phyloP scores from a whole-genome alignment of 768 basidiomycete species.

The Agaricus sinodeliciosus region DNA sequence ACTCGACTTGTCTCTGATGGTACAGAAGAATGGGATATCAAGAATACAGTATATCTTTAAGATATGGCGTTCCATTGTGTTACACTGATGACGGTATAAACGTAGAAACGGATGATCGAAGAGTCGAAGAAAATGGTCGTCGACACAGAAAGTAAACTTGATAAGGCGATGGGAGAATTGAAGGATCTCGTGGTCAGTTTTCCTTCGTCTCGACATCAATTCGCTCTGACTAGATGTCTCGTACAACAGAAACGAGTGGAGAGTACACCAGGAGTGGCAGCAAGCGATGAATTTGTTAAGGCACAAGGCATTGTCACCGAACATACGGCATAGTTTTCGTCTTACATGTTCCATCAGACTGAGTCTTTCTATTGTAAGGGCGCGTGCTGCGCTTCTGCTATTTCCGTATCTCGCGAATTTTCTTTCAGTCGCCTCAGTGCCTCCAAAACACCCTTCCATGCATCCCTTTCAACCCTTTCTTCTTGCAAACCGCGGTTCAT shows the following conservation, averaged over 20 bases:
- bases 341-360: background rate
- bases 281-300: slow-evolving; percentile 39
- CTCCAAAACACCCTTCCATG: slow-evolving; percentile 69
- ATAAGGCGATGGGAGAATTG: slow-evolving; percentile 56
- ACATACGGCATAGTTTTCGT: background rate
- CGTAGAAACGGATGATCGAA: slow-evolving; percentile 58
- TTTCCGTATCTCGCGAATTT: slow-evolving; percentile 17
- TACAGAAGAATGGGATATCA: slow-evolving; percentile 72
- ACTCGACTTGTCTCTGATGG: slow-evolving; percentile 54
- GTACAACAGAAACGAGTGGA: slow-evolving; percentile 27
- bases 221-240: slow-evolving; percentile 2
- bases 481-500: slow-evolving; percentile 67
- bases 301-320: slow-evolving; percentile 41
- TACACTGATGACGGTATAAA: background rate
- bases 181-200: slow-evolving; percentile 60
- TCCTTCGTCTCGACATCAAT: background rate
- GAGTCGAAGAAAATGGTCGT: slow-evolving; percentile 80
- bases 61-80: background rate
- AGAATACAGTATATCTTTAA: slow-evolving; percentile 48
- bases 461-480: slow-evolving; percentile 67
- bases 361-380: background rate
- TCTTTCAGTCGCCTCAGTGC: slow-evolving; percentile 61
- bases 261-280: slow-evolving; percentile 31
- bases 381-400: slow-evolving; percentile 1
- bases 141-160: slow-evolving; percentile 58